Evolutionary conservation across 108 stramenopile species (phyloP), one percentile per base, ranked within the genome.

Genomic region (Aurantiochytrium sp.): DNA sequence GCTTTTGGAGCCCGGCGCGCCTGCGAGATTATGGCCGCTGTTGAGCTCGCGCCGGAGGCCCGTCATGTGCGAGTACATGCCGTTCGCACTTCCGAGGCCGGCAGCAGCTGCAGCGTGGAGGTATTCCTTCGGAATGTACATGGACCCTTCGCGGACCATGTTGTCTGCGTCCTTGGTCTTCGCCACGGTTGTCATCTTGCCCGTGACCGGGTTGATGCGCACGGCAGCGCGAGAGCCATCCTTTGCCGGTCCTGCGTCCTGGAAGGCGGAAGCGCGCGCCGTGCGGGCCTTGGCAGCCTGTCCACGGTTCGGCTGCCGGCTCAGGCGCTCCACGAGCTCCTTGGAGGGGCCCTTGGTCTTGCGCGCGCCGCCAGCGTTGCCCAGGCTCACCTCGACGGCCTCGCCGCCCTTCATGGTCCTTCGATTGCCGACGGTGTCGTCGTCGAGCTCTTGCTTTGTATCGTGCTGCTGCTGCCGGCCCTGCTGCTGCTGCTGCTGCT

Each of bases 61-160:
- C 6, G 42, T 10, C 39, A 81, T 41, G 45, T 81, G 39, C 27
- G 73, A 81, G 45, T 81, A 81, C 73, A 81, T 81, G 39, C 73
- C 73, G 32, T 81, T 81, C 10, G 73, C 73, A 48, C 30, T 81
- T 12, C 73, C 73, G 39, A 81, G 73, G 21, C 73, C 73, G 1
- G 73, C 73, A 12, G 39, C 73, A 48, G 73, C 73, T 22, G 73
- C 73, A 27, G 73, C 73, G 24, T 81, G 73, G n/a, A 81, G 45
- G 32, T 81, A 81, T 2, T 81, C 73, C 45, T 81, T 81, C 24
- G 73, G 73, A 48, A 81, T 81, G 30, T 48, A 81, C 73, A 81
- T 81, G 73, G 73, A 81, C 21, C 73, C 73, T 81, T 81, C 73
- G 2, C 73, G 73, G 24, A 81, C 73, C 73, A 81, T 81, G 19